These are phyloP conservation scores for Pseudocercospora fijiensis DNA, from an alignment of 2,329 filamentous ascomycete genomes.

Conservation along the genomic window DNA sequence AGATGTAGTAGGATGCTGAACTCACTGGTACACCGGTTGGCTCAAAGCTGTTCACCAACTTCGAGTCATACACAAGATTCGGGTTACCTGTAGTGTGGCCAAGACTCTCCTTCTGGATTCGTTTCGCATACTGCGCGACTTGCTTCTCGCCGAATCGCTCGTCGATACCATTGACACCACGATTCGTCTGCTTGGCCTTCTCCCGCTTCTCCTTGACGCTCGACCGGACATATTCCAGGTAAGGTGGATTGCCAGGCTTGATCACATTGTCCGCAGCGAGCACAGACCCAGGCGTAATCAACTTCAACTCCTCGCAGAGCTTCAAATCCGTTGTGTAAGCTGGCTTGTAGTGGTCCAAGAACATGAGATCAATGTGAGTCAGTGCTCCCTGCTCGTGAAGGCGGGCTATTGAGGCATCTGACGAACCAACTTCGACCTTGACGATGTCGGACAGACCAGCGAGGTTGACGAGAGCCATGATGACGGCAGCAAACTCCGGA, in stretches of 20 bases:
- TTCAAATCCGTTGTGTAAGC: conserved; percentile 73
- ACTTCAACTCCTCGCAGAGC: conserved; percentile 67
- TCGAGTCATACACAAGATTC: conserved; percentile 64
- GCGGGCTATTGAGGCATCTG: conserved; percentile 63
- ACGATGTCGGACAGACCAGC: conserved; percentile 71
- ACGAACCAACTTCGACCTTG: conserved; percentile 67
- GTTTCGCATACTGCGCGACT: conserved; percentile 50
- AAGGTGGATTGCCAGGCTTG: conserved; percentile 68
- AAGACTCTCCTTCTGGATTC: conserved; percentile 49
- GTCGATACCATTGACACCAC: conserved; percentile 38
- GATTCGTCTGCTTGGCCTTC: conserved; percentile 34
- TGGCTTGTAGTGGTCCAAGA: conserved; percentile 79
- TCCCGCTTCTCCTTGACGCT: conserved; percentile 62
- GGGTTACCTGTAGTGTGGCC: conserved; percentile 57
- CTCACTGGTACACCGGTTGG: conserved; percentile 65
- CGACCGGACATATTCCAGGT: conserved; percentile 68
- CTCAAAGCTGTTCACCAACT: conserved; percentile 64
- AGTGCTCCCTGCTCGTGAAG: conserved; percentile 57
- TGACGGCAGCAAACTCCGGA: conserved; percentile 70
- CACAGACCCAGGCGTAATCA: conserved; percentile 63
- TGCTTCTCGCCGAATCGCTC: conserved; percentile 47
- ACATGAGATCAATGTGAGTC: conserved; percentile 66
- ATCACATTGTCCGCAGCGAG: conserved; percentile 71
- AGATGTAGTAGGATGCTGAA: conserved; percentile 15
- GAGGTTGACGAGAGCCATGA: conserved; percentile 66